These are phyloP conservation scores for Pulveroboletus sp. DNA, from an alignment of 768 basidiomycete species.

Conservation along the genomic window DNA sequence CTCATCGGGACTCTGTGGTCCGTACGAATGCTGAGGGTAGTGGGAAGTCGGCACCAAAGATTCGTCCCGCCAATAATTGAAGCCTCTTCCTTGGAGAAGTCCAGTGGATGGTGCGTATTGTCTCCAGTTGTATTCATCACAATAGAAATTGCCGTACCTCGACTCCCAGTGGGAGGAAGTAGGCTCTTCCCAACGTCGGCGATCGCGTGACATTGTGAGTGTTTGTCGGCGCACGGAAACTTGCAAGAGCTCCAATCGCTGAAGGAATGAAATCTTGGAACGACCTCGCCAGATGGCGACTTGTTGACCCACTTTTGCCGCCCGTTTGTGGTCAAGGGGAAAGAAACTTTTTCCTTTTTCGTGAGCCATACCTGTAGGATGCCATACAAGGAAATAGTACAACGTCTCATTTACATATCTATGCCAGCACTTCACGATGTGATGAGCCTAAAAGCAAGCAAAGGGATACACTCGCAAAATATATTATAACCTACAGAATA, in stretches of 20 bases:
- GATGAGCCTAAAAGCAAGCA: not conserved
- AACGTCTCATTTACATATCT: too few species aligned
- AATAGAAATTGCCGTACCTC: not conserved
- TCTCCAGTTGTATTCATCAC: conserved; percentile 7
- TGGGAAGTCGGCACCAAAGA: not conserved
- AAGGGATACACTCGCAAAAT: not conserved
- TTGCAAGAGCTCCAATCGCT: conserved; percentile 1
- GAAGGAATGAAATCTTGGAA: conserved; percentile 17
- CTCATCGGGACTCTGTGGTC: conserved; percentile 4
- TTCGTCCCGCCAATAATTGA: conserved; percentile 26
- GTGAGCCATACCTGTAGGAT: too few species aligned
- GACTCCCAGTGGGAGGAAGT: conserved; percentile 5
- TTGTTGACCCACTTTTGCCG: not conserved
- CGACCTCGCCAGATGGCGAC: not conserved
- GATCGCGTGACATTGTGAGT: conserved; percentile 14
- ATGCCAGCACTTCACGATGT: too few species aligned
- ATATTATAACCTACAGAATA: conserved; percentile 13
- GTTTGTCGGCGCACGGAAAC: conserved; percentile 6
- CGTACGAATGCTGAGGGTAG: conserved; percentile 5
- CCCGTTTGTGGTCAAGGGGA: not conserved
- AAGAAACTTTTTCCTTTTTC: not conserved
- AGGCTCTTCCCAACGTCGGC: conserved; percentile 12
- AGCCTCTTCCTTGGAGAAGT: not conserved
- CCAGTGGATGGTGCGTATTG: conserved; percentile 8
- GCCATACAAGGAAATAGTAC: too few species aligned